Conservation (phyloP, 148 eudicot genomes). For the Nyssa sinensis region DNA sequence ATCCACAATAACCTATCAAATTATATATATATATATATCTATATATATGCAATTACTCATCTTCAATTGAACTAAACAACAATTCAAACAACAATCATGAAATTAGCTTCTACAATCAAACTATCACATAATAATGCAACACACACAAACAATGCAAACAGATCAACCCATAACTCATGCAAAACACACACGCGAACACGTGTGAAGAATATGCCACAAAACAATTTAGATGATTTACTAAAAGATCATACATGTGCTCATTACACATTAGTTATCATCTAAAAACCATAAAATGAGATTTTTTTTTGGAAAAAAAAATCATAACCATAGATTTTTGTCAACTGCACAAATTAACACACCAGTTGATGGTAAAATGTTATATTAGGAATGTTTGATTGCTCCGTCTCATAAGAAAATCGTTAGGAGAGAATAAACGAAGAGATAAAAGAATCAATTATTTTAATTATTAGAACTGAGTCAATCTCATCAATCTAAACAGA, state of each 20-base stretch:
- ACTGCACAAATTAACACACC: not conserved
- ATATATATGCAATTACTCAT: too few species aligned
- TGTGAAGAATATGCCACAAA: too few species aligned
- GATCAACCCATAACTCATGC: too few species aligned
- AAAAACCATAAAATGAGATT: too few species aligned
- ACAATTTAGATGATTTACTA: too few species aligned
- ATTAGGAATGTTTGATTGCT: too few species aligned
- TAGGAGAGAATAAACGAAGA: not conserved
- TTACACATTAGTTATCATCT: not conserved
- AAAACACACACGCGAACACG: too few species aligned
- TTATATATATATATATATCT: too few species aligned
- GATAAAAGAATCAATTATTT: too few species aligned
- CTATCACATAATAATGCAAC: constrained; percentile 1
- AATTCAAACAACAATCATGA: not conserved
- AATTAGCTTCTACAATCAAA: not conserved
- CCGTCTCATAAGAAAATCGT: not conserved
- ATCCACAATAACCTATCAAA: not conserved
- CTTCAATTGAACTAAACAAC: not conserved
- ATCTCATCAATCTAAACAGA: not conserved
- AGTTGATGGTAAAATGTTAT: not conserved
- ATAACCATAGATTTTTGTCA: not conserved
- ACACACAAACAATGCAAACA: too few species aligned
- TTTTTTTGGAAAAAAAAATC: too few species aligned
- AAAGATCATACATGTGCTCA: too few species aligned
- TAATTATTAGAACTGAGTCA: not conserved